Evolutionary conservation across 805 yeast genomes (phyloP).

Genomic region (Metschnikowia borealis): DNA sequence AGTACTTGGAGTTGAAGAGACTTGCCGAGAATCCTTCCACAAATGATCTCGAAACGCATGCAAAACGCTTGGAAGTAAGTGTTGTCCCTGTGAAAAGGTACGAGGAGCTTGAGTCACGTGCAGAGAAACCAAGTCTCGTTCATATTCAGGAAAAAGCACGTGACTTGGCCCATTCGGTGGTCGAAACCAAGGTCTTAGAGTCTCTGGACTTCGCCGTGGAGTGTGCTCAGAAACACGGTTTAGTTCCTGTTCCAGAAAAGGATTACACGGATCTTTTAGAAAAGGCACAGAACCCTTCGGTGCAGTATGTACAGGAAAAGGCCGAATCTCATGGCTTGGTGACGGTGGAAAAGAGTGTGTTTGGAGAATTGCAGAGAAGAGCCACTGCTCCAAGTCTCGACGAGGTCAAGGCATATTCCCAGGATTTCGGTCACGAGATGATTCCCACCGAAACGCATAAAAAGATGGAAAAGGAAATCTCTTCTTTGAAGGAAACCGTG

Average conservation of each 20-base stretch:
- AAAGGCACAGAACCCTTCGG: conserved; percentile 4
- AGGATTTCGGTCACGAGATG: neutral
- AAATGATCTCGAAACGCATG: conserved; percentile 16
- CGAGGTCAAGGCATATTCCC: conserved; percentile 3
- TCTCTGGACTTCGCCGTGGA: conserved; percentile 7
- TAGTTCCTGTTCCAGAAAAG: conserved; percentile 11
- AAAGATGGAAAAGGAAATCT: neutral
- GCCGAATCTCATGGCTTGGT: conserved; percentile 6
- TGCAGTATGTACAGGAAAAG: conserved; percentile 1
- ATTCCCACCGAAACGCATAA: conserved; percentile 11
- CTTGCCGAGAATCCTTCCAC: conserved; percentile 17
- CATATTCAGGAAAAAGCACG: conserved; percentile 8
- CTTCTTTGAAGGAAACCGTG: neutral
- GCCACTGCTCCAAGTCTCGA: conserved; percentile 12
- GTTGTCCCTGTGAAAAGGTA: neutral
- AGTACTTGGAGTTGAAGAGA: conserved; percentile 10
- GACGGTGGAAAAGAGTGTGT: neutral
- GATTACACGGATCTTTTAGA: conserved; percentile 8
- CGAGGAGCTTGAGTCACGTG: neutral
- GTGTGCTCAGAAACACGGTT: conserved; percentile 5
- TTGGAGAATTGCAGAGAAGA: conserved; percentile 11
- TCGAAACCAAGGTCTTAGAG: neutral
- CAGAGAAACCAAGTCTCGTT: conserved; percentile 4
- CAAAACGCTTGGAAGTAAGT: neutral
- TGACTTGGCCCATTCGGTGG: neutral